Conservation (phyloP, 257 asterid genomes). For the Capsicum pubescens region DNA sequence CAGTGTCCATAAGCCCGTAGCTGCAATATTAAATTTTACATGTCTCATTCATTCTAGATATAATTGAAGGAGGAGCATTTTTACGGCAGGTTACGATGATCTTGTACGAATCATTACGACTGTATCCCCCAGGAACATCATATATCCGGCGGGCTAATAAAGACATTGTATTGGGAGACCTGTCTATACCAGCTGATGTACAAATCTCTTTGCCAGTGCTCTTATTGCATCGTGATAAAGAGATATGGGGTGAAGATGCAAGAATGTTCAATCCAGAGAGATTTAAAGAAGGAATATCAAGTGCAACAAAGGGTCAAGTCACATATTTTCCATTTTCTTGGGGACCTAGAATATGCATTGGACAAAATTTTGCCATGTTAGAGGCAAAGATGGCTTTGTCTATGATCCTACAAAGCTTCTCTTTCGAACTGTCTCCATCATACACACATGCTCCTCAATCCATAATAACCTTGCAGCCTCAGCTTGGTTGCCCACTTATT, state of each 20-base stretch:
- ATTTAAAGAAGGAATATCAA: slow-evolving; percentile 35
- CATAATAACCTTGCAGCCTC: slow-evolving; percentile 38
- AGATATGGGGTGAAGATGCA: slow-evolving; percentile 48
- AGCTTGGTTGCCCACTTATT: slow-evolving; percentile 40
- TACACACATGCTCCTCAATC: slow-evolving; percentile 42
- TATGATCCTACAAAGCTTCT: slow-evolving; percentile 44
- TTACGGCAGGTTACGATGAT: slow-evolving; percentile 40
- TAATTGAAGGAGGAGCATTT: neutral
- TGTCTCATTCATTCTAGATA: neutral
- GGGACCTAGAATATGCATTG: slow-evolving; percentile 51
- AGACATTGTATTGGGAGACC: slow-evolving; percentile 37
- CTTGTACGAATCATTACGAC: slow-evolving; percentile 39
- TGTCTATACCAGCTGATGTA: slow-evolving; percentile 29
- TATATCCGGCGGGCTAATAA: slow-evolving; percentile 17
- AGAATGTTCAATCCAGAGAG: slow-evolving; percentile 44
- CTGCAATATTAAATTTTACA: too few relatives aligned
- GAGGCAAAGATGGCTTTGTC: slow-evolving; percentile 45
- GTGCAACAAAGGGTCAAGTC: slow-evolving; percentile 29
- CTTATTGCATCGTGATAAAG: slow-evolving; percentile 37
- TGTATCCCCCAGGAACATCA: slow-evolving; percentile 39
- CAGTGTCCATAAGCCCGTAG: neutral
- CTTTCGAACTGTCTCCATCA: slow-evolving; percentile 42
- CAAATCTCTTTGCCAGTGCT: slow-evolving; percentile 34
- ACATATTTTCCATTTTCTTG: slow-evolving; percentile 44
- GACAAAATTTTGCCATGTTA: slow-evolving; percentile 39